phyloP scores from a whole-genome alignment of 1,139 yeast species.

The Suhomyces ambrosiae region DNA sequence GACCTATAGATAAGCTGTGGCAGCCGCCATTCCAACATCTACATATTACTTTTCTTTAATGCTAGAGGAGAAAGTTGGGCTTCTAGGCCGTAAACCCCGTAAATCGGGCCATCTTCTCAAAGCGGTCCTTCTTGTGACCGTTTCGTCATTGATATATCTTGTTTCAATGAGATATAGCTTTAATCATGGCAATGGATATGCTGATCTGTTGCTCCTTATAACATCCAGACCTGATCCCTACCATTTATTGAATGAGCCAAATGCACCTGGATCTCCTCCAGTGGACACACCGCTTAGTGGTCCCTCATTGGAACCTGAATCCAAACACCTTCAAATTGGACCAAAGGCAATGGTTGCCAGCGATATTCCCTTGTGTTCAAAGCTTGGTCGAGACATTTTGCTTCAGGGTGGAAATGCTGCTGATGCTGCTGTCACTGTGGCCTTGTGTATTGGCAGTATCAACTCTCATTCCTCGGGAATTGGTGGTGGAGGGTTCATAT shows the following conservation, averaged over 20 bases:
- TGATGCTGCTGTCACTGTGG: constrained; percentile 88
- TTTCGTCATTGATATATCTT: background rate
- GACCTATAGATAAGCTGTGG: constrained; percentile 1
- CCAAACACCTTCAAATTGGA: constrained; percentile 32
- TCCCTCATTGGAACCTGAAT: constrained; percentile 39
- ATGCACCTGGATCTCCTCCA: constrained; percentile 25
- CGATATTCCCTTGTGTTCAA: constrained; percentile 73
- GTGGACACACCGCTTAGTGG: constrained; percentile 33
- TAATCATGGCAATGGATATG: background rate
- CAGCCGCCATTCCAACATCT: background rate
- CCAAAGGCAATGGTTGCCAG: constrained; percentile 70
- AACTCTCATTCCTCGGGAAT: constrained; percentile 87
- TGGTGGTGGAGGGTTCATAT: constrained; percentile 88
- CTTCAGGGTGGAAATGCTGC: constrained; percentile 77
- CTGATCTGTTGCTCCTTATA: background rate
- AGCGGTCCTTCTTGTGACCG: background rate
- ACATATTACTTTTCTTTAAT: background rate
- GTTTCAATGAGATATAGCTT: background rate
- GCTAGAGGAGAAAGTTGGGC: background rate
- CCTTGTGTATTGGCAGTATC: constrained; percentile 82
- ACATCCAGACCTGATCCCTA: constrained; percentile 3
- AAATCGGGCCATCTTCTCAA: background rate
- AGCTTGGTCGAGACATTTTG: constrained; percentile 64
- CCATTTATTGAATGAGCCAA: background rate
- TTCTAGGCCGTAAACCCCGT: background rate